A percentile compares a stretch with the other conserved stretches of the same genome.
Evolutionary conservation across 768 basidiomycete species (phyloP).

Genomic region (Russula vinacea): DNA sequence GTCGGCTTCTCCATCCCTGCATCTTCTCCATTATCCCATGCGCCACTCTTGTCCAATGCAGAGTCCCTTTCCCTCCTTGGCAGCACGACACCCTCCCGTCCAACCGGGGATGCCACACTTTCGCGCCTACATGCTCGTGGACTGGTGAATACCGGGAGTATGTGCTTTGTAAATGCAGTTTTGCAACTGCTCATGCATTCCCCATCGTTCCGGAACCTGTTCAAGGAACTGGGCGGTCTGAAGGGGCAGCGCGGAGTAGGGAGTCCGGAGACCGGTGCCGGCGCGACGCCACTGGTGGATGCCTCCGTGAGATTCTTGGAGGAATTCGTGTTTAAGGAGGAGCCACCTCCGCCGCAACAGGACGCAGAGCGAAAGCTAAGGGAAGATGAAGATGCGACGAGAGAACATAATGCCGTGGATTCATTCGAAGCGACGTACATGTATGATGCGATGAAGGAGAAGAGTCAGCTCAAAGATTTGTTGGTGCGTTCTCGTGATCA

Average conservation of each 20-base stretch:
- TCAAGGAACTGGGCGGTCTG: slow-evolving; percentile 64
- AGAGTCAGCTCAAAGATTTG: slow-evolving; percentile 92
- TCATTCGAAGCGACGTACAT: slow-evolving; percentile 83
- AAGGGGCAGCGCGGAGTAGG: slow-evolving; percentile 35
- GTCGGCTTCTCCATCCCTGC: slow-evolving; percentile 72
- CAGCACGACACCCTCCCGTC: slow-evolving; percentile 36
- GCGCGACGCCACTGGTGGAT: slow-evolving; percentile 57
- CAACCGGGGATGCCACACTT: slow-evolving; percentile 28
- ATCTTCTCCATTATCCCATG: slow-evolving; percentile 37
- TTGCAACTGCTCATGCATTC: slow-evolving; percentile 88
- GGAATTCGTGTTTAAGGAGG: slow-evolving; percentile 68
- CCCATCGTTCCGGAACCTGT: slow-evolving; percentile 76
- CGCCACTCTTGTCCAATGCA: slow-evolving; percentile 36
- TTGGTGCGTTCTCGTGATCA: slow-evolving; percentile 55
- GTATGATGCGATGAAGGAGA: slow-evolving; percentile 90
- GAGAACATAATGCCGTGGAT: slow-evolving; percentile 52
- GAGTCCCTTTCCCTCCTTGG: slow-evolving; percentile 57
- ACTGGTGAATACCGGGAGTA: slow-evolving; percentile 89
- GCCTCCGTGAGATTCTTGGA: slow-evolving; percentile 71
- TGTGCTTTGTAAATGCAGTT: slow-evolving; percentile 97
- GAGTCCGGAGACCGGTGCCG: slow-evolving; percentile 30
- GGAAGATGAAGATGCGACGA: slow-evolving; percentile 42
- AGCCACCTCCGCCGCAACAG: slow-evolving; percentile 30
- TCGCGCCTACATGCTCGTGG: slow-evolving; percentile 65
- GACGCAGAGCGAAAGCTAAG: slow-evolving; percentile 38